A percentile compares a stretch with the other conserved stretches of the same genome.
Evolutionary conservation across 2,329 filamentous ascomycete species (phyloP).

Genomic region (Purpureocillium takamizusanense): DNA sequence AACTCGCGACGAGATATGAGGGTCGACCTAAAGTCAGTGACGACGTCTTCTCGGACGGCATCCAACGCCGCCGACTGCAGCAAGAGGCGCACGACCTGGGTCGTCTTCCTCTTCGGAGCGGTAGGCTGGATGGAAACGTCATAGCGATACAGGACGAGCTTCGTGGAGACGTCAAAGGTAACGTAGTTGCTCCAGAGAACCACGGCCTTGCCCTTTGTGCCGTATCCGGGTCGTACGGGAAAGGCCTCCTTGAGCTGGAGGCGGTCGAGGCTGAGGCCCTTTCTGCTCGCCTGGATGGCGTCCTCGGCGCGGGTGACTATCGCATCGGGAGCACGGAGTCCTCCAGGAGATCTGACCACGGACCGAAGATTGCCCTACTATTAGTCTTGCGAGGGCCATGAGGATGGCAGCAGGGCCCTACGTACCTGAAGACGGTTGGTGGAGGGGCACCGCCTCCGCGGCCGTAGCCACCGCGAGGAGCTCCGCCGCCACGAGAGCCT

Average conservation of each 20-base stretch:
- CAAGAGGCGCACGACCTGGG: conserved; percentile 11
- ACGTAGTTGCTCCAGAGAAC: conserved; percentile 10
- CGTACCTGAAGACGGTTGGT: neutral
- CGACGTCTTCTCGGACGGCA: conserved; percentile 10
- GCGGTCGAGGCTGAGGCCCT: neutral
- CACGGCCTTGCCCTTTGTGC: conserved; percentile 5
- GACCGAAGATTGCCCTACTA: too few species aligned
- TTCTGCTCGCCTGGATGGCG: conserved; percentile 1
- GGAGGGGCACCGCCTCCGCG: neutral
- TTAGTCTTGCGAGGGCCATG: too few species aligned
- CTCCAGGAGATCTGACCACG: too few species aligned
- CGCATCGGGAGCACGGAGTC: too few species aligned
- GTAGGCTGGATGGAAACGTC: conserved; percentile 3
- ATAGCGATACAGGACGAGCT: conserved; percentile 8
- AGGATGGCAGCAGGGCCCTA: too few species aligned
- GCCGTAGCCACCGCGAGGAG: conserved; percentile 1
- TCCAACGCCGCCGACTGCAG: conserved; percentile 12
- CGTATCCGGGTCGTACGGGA: conserved; percentile 7
- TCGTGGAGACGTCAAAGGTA: conserved; percentile 1
- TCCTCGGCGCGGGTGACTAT: conserved; percentile 2
- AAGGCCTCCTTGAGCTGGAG: conserved; percentile 4
- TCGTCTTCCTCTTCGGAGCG: conserved; percentile 5
- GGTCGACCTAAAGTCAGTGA: conserved; percentile 23
- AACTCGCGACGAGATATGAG: conserved; percentile 18
- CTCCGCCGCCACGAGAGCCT: too few species aligned